Evolutionary conservation across 176 grass and related monocot genomes (phyloP).

Genomic region (Hordeum marinum): DNA sequence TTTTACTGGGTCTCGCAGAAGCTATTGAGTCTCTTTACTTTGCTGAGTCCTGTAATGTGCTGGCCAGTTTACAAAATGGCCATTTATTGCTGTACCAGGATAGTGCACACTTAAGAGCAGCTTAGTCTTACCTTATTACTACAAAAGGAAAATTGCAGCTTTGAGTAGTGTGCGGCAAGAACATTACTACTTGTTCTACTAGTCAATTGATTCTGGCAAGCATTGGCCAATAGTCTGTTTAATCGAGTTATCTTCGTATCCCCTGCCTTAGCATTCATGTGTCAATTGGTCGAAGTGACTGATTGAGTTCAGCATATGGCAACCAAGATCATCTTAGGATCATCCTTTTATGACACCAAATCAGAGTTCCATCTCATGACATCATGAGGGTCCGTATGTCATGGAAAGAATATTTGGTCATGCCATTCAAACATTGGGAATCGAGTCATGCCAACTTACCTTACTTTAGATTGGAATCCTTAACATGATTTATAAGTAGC

Average conservation of each 20-base stretch:
- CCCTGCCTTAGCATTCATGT: not conserved
- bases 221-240: not conserved
- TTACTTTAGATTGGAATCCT: not conserved
- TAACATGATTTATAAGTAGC: not conserved
- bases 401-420: not conserved
- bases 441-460: slow-evolving; percentile 6
- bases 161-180: not conserved
- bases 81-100: not conserved
- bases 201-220: not conserved
- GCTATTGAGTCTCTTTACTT: not conserved
- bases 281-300: not conserved
- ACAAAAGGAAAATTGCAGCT: not conserved
- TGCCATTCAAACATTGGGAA: slow-evolving; percentile 14
- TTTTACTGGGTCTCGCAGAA: not conserved
- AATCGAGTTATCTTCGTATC: not conserved
- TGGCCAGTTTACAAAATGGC: not conserved
- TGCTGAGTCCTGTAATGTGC: not conserved
- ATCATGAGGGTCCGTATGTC: not conserved
- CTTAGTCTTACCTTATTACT: not conserved
- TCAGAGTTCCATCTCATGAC: not conserved
- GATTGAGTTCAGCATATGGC: not conserved
- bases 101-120: not conserved
- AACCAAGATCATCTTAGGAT: not conserved
- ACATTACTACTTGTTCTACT: not conserved
- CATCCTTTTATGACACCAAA: not conserved